Percentiles rank a stretch among this genome's conserved stretches.
Evolutionary conservation across 108 stramenopile species (phyloP).

Genomic region (Seminavis robusta): DNA sequence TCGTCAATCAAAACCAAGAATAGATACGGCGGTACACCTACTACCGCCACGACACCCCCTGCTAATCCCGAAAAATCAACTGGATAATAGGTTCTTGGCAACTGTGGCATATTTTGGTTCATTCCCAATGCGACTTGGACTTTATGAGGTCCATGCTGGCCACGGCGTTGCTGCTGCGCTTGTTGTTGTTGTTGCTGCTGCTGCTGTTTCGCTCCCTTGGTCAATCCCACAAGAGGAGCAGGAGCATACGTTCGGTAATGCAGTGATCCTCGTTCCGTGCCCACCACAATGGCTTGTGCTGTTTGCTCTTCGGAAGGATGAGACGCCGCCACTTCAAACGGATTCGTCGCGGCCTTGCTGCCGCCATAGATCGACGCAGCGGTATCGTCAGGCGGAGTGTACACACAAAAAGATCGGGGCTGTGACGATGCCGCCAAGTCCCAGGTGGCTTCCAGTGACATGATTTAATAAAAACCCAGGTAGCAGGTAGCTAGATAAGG

Average conservation of each 20-base stretch:
- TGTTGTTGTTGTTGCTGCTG: not conserved
- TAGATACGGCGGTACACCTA: conserved; percentile 15
- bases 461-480: no score
- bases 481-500: no score
- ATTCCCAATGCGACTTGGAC: not conserved
- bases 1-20: conserved; percentile 81
- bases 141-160: conserved; percentile 7
- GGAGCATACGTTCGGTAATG: conserved; percentile 61
- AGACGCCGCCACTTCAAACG: conserved; percentile 18
- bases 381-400: conserved; percentile 12
- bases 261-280: conserved; percentile 73
- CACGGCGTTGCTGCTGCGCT: not conserved
- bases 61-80: conserved; percentile 34
- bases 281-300: conserved; percentile 50
- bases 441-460: conserved; percentile 48
- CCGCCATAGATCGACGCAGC: no score
- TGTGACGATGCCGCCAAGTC: conserved; percentile 23
- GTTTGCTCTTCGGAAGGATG: conserved; percentile 11
- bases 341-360: conserved; percentile 28
- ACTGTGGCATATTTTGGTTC: not conserved
- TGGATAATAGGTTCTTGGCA: conserved; percentile 33
- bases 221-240: not conserved
- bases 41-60: conserved; percentile 27
- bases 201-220: not conserved
- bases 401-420: conserved; percentile 36